Evolutionary conservation across 257 asterid genomes (phyloP).

Genomic region (Petunia axillaris): DNA sequence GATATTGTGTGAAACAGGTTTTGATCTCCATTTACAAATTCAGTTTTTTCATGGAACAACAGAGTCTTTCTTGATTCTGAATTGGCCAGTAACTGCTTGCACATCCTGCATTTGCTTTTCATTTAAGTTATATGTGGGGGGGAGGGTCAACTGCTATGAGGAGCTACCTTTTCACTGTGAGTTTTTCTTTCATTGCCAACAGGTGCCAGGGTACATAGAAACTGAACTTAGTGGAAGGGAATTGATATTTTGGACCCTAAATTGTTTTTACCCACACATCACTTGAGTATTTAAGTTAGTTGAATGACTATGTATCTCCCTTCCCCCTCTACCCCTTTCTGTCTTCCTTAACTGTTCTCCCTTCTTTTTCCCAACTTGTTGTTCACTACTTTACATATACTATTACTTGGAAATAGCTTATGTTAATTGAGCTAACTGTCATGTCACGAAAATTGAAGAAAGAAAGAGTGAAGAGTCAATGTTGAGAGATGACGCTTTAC

Average conservation of each 20-base stretch:
- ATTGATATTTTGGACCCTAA: too few species aligned
- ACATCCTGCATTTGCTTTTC: background rate
- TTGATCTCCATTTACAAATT: conserved; percentile 4
- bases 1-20: background rate
- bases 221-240: too few species aligned
- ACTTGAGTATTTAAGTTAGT: background rate
- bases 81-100: background rate
- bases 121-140: background rate
- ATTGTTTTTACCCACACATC: background rate
- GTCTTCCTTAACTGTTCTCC: background rate
- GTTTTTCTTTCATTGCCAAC: too few species aligned
- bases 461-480: background rate
- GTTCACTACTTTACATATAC: background rate
- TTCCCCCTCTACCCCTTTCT: background rate
- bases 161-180: background rate
- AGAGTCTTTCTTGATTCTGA: background rate
- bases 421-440: background rate
- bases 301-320: background rate
- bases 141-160: background rate
- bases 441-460: background rate
- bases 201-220: too few species aligned
- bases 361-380: background rate
- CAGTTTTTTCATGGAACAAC: background rate
- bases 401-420: background rate
- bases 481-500: background rate